Evolutionary conservation across 495 filamentous ascomycete species (phyloP).

Genomic region (Pyronema domesticum): DNA sequence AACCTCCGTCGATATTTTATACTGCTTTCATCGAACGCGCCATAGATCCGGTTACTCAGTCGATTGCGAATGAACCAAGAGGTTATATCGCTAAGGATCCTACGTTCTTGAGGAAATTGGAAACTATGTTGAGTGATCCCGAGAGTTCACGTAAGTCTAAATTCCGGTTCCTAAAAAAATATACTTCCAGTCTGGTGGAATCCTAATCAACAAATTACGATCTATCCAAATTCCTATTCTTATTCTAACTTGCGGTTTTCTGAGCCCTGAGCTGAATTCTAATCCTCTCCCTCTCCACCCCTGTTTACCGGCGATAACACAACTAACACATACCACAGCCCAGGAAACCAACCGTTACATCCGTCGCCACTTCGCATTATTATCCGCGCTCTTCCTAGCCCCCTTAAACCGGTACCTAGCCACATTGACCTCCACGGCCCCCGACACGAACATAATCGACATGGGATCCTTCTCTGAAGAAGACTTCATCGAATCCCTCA

Average conservation of each 20-base stretch:
- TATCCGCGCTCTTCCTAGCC: constrained; percentile 20
- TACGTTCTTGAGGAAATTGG: constrained; percentile 20
- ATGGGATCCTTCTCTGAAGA: constrained; percentile 24
- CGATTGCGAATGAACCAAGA: constrained; percentile 22
- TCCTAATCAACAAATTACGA: not conserved
- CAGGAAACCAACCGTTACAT: constrained; percentile 17
- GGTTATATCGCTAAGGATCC: constrained; percentile 20
- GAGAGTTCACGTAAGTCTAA: constrained; percentile 17
- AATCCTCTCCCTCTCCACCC: not conserved
- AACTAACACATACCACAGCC: constrained; percentile 3
- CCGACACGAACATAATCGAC: constrained; percentile 18
- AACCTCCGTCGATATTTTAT: constrained; percentile 15
- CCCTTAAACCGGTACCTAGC: constrained; percentile 23
- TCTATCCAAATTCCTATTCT: not conserved
- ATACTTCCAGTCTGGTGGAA: not conserved
- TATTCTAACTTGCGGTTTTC: not conserved
- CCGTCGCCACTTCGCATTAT: constrained; percentile 22
- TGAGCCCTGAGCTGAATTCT: no score
- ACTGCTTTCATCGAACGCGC: constrained; percentile 16
- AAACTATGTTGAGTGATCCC: constrained; percentile 15
- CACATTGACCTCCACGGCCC: constrained; percentile 9
- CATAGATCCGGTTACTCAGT: constrained; percentile 11
- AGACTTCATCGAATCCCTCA: constrained; percentile 21
- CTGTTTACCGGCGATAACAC: not conserved
- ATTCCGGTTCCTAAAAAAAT: not conserved